phyloP scores from a whole-genome alignment of 2,329 filamentous ascomycete genomes.

The Hymenoscyphus fraxineus region DNA sequence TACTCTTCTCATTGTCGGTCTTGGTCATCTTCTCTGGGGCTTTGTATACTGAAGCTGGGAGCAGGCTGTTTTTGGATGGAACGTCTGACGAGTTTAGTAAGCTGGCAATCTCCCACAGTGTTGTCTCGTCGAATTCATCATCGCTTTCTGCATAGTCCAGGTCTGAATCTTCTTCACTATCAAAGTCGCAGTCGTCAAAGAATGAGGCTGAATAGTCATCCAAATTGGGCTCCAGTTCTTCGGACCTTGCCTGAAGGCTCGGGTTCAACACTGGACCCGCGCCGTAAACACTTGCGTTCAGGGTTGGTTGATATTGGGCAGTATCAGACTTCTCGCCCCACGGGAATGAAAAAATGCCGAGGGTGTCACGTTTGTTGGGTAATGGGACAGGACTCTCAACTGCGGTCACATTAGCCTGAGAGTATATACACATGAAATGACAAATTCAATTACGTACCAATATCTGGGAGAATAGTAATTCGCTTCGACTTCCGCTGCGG shows the following conservation, averaged over 20 bases:
- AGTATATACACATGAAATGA: conserved; percentile 2
- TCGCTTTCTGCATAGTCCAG: conserved; percentile 34
- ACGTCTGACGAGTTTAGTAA: conserved; percentile 51
- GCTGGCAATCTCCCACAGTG: conserved; percentile 61
- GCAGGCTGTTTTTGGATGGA: conserved; percentile 49
- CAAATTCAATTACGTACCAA: conserved; percentile 34
- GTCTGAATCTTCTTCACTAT: conserved; percentile 39
- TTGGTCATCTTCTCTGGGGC: conserved; percentile 17
- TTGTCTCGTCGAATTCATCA: conserved; percentile 54
- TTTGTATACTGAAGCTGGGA: conserved; percentile 34
- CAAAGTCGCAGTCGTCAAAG: conserved; percentile 59
- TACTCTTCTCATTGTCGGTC: conserved; percentile 25
- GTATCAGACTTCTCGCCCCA: conserved; percentile 62
- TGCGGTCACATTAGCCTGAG: conserved; percentile 21
- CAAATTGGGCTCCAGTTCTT: conserved; percentile 24
- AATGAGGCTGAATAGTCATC: conserved; percentile 42
- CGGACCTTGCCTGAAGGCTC: conserved; percentile 27
- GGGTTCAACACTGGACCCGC: conserved; percentile 23
- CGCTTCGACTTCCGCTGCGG: conserved; percentile 54
- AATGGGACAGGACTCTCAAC: conserved; percentile 58
- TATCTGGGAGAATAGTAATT: conserved; percentile 59
- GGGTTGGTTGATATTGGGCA: conserved; percentile 41
- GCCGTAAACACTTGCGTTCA: conserved; percentile 23
- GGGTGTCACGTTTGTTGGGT: conserved; percentile 53
- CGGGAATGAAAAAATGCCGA: conserved; percentile 63